Conservation (phyloP, 768 basidiomycete genomes). For the Sistotremastrum niveocremeum region DNA sequence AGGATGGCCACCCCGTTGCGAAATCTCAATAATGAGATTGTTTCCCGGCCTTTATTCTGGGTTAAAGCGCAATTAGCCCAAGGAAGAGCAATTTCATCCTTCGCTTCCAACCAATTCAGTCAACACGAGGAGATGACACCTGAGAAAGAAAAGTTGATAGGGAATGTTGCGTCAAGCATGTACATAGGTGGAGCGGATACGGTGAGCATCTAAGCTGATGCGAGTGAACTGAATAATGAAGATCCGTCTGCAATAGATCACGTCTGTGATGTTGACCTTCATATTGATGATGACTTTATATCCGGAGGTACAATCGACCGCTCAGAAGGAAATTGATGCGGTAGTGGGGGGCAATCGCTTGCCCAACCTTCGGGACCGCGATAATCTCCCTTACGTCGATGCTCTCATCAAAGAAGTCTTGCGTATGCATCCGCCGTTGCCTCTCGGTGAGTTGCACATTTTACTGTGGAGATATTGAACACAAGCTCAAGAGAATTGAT, state of each 20-base stretch:
- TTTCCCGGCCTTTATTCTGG: too few relatives aligned
- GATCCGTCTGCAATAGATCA: constrained; percentile 5
- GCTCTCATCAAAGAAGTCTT: constrained; percentile 12
- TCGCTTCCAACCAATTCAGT: too few relatives aligned
- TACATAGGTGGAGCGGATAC: constrained; percentile 3
- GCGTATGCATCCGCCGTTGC: constrained; percentile 5
- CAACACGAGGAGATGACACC: too few relatives aligned
- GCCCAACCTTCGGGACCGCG: constrained; percentile 9
- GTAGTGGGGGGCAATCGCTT: constrained; percentile 10
- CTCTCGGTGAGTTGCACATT: constrained; percentile 5
- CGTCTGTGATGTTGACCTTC: constrained; percentile 4
- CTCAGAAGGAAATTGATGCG: constrained; percentile 8
- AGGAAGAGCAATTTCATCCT: too few relatives aligned
- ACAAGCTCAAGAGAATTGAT: too few relatives aligned
- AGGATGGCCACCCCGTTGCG: too few relatives aligned
- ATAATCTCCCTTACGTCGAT: constrained; percentile 10
- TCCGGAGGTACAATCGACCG: constrained; percentile 7
- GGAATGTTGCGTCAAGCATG: constrained; percentile 1
- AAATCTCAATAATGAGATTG: too few relatives aligned
- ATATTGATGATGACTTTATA: constrained; percentile 7
- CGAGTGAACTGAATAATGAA: too few relatives aligned
- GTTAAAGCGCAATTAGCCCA: too few relatives aligned
- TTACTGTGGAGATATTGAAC: too few relatives aligned
- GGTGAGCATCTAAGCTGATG: too few relatives aligned
- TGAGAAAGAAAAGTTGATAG: too few relatives aligned